A percentile compares a stretch with the other conserved stretches of the same genome.
phyloP scores from a whole-genome alignment of 148 eudicot species.

The Spergularia bocconei region DNA sequence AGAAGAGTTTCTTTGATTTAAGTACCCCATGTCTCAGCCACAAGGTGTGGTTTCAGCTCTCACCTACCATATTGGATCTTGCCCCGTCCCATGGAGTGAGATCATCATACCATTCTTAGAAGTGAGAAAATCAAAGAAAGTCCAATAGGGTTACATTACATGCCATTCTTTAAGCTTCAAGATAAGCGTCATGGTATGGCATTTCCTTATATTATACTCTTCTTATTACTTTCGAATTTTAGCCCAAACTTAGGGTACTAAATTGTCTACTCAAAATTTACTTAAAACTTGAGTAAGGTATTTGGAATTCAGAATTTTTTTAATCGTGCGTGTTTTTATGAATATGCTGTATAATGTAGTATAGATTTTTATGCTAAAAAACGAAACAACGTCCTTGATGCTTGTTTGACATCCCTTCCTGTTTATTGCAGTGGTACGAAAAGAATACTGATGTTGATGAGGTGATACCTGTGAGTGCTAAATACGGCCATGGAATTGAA shows the following conservation, averaged over 20 bases:
- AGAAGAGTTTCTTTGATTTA: neutral
- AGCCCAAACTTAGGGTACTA: neutral
- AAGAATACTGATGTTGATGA: slow-evolving; percentile 91
- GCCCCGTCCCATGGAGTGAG: too few species aligned
- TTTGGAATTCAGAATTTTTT: neutral
- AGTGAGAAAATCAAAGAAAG: neutral
- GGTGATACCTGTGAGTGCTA: slow-evolving; percentile 98
- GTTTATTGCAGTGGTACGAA: slow-evolving; percentile 79
- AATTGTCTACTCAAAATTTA: neutral
- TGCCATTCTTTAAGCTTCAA: neutral
- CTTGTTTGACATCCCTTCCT: slow-evolving; percentile 7
- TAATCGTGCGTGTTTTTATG: neutral
- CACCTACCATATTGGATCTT: too few species aligned
- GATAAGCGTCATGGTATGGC: too few species aligned
- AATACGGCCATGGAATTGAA: slow-evolving; percentile 91
- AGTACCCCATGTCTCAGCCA: too few species aligned
- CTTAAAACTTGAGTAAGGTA: neutral
- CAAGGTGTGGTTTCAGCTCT: too few species aligned
- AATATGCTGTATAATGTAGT: too few species aligned
- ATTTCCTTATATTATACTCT: neutral
- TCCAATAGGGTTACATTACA: neutral
- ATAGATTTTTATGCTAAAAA: neutral
- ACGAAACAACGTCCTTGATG: neutral
- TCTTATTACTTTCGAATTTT: neutral
- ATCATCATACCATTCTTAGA: too few species aligned